Evolutionary conservation across 2,329 filamentous ascomycete genomes (phyloP).

Genomic region (Aspergillus fischeri): DNA sequence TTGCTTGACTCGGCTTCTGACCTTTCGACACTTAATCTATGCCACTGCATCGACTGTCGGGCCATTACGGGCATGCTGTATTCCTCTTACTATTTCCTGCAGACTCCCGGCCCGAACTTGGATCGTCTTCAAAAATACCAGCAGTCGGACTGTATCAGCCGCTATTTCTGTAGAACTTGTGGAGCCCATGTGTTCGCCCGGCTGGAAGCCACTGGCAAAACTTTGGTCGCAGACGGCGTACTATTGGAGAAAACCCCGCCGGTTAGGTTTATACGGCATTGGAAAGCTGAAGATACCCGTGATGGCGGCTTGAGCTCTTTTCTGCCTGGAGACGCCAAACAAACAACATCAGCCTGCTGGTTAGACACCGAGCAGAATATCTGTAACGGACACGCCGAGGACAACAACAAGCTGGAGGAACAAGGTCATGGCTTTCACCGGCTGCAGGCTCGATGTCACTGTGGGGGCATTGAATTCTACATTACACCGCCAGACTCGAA

Average conservation of each 20-base stretch:
- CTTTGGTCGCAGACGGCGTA: conserved; percentile 34
- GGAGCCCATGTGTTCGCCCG: conserved; percentile 43
- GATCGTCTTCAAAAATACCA: conserved; percentile 40
- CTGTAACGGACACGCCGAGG: not conserved
- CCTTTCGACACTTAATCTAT: conserved; percentile 36
- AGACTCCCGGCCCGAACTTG: conserved; percentile 30
- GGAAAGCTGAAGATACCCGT: conserved; percentile 21
- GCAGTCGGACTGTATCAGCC: conserved; percentile 39
- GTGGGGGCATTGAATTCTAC: conserved; percentile 52
- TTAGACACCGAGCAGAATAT: conserved; percentile 10
- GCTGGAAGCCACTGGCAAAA: conserved; percentile 18
- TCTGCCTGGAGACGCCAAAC: conserved; percentile 17
- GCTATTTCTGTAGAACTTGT: conserved; percentile 50
- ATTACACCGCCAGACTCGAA: conserved; percentile 52
- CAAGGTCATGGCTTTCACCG: conserved; percentile 10
- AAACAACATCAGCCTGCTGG: conserved; percentile 16
- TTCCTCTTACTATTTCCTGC: conserved; percentile 42
- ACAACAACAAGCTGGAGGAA: not conserved
- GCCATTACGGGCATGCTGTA: conserved; percentile 46
- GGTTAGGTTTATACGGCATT: conserved; percentile 24
- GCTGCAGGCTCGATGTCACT: conserved; percentile 51
- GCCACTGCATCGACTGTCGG: conserved; percentile 52
- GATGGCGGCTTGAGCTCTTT: conserved; percentile 29
- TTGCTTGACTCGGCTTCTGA: conserved; percentile 18
- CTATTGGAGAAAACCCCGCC: conserved; percentile 17